These are phyloP conservation scores for Sporodiniella umbellata DNA, from an alignment of 371 early-diverging fungal genomes.

Conservation along the genomic window DNA sequence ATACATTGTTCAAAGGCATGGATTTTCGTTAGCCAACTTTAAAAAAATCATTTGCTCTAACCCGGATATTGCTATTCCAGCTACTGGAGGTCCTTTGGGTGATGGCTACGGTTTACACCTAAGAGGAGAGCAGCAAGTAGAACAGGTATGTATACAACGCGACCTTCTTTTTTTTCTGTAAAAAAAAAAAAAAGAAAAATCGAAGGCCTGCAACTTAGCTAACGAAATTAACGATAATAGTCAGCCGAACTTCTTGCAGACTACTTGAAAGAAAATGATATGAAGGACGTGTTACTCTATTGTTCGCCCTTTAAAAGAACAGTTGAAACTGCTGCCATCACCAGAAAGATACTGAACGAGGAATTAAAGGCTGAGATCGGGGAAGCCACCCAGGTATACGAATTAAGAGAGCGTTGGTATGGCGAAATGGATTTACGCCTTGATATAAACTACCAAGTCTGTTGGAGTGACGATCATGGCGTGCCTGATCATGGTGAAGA, in stretches of 20 bases:
- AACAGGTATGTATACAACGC: conserved; percentile 16
- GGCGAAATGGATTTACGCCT: conserved; percentile 40
- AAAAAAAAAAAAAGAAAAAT: not conserved
- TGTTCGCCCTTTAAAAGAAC: conserved; percentile 50
- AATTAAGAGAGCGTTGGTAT: conserved; percentile 42
- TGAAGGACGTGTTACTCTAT: conserved; percentile 32
- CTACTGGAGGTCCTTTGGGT: conserved; percentile 36
- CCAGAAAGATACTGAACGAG: conserved; percentile 27
- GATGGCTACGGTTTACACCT: conserved; percentile 47
- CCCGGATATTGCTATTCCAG: conserved; percentile 49
- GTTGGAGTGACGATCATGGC: conserved; percentile 37
- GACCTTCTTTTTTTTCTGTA: too few species aligned
- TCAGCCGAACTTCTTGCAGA: conserved; percentile 30
- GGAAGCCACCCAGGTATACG: conserved; percentile 22
- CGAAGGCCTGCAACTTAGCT: too few species aligned
- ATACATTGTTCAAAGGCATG: conserved; percentile 47
- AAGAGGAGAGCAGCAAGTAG: conserved; percentile 40
- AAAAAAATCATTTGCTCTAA: conserved; percentile 39
- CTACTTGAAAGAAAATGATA: conserved; percentile 18
- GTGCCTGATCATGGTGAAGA: conserved; percentile 43
- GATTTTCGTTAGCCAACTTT: conserved; percentile 47
- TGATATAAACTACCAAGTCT: conserved; percentile 35
- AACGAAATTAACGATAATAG: too few species aligned
- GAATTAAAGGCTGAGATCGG: conserved; percentile 13
- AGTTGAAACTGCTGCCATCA: conserved; percentile 41